phyloP scores from a whole-genome alignment of 345 rosid genomes.

The Abelmoschus esculentus region DNA sequence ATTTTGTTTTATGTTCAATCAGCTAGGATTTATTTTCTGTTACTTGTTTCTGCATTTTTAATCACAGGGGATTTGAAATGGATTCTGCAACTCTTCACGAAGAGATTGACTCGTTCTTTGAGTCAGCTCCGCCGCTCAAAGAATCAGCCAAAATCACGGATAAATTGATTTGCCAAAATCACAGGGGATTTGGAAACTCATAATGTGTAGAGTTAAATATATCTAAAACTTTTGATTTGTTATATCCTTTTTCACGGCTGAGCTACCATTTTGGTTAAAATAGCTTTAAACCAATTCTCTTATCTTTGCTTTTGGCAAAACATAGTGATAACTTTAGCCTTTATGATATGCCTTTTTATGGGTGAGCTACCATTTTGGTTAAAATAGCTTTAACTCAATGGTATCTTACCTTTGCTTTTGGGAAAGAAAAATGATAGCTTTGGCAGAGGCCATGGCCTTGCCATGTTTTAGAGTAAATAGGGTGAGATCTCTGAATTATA shows the following conservation, averaged over 20 bases:
- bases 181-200: not conserved
- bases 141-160: not conserved
- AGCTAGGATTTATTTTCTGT: too few relatives aligned
- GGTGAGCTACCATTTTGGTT: too few relatives aligned
- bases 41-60: not conserved
- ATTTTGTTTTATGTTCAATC: too few relatives aligned
- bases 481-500: not conserved
- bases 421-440: too few relatives aligned
- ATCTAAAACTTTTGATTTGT: not conserved
- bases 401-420: not conserved
- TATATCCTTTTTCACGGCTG: not conserved
- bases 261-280: not conserved
- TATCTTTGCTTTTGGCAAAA: not conserved
- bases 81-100: not conserved
- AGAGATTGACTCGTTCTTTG: constrained; percentile 38
- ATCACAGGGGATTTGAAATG: not conserved
- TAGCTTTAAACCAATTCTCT: not conserved
- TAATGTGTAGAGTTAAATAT: not conserved
- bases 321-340: not conserved
- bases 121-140: constrained; percentile 51
- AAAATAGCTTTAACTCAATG: too few relatives aligned
- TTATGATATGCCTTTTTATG: too few relatives aligned
- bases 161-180: too few relatives aligned
- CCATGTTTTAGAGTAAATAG: not conserved
- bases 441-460: not conserved